These are phyloP conservation scores for Parathielavia hyrcaniae DNA, from an alignment of 495 filamentous ascomycete genomes.

Conservation along the genomic window DNA sequence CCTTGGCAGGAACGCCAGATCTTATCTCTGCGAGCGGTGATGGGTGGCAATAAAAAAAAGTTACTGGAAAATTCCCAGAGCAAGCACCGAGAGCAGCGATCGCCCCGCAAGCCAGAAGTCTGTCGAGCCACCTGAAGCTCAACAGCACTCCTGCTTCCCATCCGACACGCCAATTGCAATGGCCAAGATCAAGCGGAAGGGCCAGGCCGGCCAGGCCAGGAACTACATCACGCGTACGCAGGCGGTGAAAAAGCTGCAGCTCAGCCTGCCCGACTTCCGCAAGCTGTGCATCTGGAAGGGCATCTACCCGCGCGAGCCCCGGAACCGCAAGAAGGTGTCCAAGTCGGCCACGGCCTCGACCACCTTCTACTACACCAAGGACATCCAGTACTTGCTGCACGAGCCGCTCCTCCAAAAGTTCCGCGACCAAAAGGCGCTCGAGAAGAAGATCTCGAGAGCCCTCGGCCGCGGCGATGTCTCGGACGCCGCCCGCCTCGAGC, in stretches of 20 bases:
- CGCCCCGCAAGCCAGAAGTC: conserved; percentile 2
- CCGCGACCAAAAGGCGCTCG: conserved; percentile 89
- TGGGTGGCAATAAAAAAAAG: conserved; percentile 28
- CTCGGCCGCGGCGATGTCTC: conserved; percentile 84
- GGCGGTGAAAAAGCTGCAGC: conserved; percentile 94
- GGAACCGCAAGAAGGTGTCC: conserved; percentile 92
- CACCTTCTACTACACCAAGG: conserved; percentile 98
- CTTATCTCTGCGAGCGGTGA: conserved; percentile 30
- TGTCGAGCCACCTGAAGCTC: not conserved
- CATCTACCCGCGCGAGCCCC: conserved; percentile 93
- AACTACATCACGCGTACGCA: conserved; percentile 97
- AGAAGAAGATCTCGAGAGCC: conserved; percentile 91
- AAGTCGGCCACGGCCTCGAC: conserved; percentile 84
- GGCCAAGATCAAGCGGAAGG: conserved; percentile 92
- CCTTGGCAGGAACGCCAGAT: conserved; percentile 19
- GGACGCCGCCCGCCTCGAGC: conserved; percentile 65
- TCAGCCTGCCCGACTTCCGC: conserved; percentile 93
- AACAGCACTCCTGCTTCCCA: conserved; percentile 3
- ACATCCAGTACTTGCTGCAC: conserved; percentile 95
- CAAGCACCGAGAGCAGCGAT: conserved; percentile 28
- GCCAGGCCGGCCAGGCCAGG: conserved; percentile 86
- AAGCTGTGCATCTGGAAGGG: conserved; percentile 99
- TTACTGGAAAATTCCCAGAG: conserved; percentile 32
- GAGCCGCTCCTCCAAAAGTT: conserved; percentile 94
- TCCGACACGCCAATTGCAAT: conserved; percentile 41